These are phyloP conservation scores for Elongisporangium undulatum DNA, from an alignment of 352 stramenopile genomes.

Conservation along the genomic window DNA sequence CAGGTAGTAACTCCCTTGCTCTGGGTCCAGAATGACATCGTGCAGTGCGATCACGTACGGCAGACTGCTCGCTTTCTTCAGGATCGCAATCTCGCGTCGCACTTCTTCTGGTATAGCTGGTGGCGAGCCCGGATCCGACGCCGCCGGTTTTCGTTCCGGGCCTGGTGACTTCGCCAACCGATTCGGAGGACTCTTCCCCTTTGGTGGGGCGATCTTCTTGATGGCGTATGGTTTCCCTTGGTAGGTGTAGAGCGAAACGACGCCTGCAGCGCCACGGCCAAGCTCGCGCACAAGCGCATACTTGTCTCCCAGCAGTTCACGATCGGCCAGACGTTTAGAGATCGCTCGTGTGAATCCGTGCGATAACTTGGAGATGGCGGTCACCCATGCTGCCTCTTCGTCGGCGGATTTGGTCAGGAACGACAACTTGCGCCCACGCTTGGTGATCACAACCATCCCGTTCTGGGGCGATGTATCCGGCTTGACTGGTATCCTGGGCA, in stretches of 20 bases:
- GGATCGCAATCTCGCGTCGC: slow-evolving; percentile 62
- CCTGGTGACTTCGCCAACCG: slow-evolving; percentile 24
- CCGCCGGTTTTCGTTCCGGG: background rate
- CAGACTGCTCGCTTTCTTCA: slow-evolving; percentile 70
- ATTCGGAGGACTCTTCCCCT: slow-evolving; percentile 47
- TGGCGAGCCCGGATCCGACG: slow-evolving; percentile 3
- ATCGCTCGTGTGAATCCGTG: slow-evolving; percentile 49
- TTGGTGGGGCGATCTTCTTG: slow-evolving; percentile 66
- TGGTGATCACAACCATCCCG: slow-evolving; percentile 32
- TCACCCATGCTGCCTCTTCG: slow-evolving; percentile 44
- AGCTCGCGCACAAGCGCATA: slow-evolving; percentile 70
- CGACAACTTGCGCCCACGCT: slow-evolving; percentile 17
- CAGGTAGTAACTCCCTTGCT: slow-evolving; percentile 55
- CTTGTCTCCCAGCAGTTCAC: slow-evolving; percentile 57
- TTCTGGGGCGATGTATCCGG: background rate
- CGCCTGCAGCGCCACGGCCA: slow-evolving; percentile 58
- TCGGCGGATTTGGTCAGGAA: slow-evolving; percentile 38
- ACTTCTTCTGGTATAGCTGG: slow-evolving; percentile 47
- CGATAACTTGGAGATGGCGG: slow-evolving; percentile 27
- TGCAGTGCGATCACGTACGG: slow-evolving; percentile 63
- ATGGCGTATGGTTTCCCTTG: slow-evolving; percentile 60
- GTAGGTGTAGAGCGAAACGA: slow-evolving; percentile 71
- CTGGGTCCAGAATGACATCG: slow-evolving; percentile 71
- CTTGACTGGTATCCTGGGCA: slow-evolving; percentile 9
- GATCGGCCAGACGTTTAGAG: slow-evolving; percentile 39